Base-by-base conservation (phyloP, 2,329 filamentous ascomycete genomes). In the Beauveria rudraprayagi region DNA sequence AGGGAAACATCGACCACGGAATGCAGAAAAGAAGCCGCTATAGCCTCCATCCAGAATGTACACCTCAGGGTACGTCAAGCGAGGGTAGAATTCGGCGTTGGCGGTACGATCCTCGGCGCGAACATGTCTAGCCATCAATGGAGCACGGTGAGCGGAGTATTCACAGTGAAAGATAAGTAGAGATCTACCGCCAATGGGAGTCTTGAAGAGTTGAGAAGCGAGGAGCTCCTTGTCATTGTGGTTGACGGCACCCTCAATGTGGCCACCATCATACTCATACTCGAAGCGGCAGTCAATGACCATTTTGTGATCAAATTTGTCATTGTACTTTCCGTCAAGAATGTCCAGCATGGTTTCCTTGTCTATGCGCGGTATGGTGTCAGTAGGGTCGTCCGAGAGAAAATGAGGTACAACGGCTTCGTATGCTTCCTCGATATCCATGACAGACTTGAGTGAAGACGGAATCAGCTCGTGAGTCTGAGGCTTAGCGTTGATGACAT, bases 31-130 rank as follows among this genome's bases (percentile, higher is more conserved):
- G 80, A 99, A 99, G 30, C 86, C 86, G 73, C 92, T 96, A 78
- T 99, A 99, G 48, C 94, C 94, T 63, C 94, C 94, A 66, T 97
- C 92, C 46, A 99, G 81, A 68, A 99, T 96, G 75, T 99, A 99
- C 66, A 97, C 87, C 73, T 99, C 94, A 2, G 94, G 94, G 70
- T 96, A 99, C n/a, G 88, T 92, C 63, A 99, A 84, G 63, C 82
- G 83, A 19, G 94, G 94, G 71, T 97, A 99, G 66, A 83, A 83
- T 73, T 94, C 91, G 59, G 86, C 85, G 74, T 99, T 99, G 70
- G 86, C 81, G 43, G 86, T 85, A 63, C 94, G 91, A 75, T 99
- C 94, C 71, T 91, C 87, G 63, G 91, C 88, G 66, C 94, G 92
- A 64, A 99, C 86, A 73, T 92, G 91, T 69, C 94, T 92, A 55